Evolutionary conservation across 768 basidiomycete species (phyloP), one percentile per base, ranked within the genome.

Genomic region (Chalciporus pseudorubinellus): DNA sequence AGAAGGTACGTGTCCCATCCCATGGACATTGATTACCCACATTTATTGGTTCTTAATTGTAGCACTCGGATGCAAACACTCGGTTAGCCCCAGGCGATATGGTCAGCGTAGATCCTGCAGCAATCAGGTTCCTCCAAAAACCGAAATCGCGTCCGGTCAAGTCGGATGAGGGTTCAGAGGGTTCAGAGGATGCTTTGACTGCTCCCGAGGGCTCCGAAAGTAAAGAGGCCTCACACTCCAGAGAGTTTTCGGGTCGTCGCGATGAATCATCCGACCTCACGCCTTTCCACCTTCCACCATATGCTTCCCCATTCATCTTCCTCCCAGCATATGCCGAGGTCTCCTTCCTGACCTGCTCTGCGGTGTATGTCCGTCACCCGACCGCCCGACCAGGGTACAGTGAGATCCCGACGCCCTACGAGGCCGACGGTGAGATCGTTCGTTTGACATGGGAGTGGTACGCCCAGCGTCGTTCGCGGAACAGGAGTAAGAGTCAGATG

Each of bases 381-480:
- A 97, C 95, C 0, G 97, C 95, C 0, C 83, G 93, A n/a, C 92
- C 94, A 0, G 90, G 90, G 6, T 94, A 95, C 72, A 91, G 88
- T 14, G 97, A 99, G 70, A 88, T 99, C 33, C 92, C 95, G 6
- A 91, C 90, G 4, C 97, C 97, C 3, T 98, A 89, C 69, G 92
- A 95, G 56, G 94, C 97, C 0, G 95, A 97, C 62, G 97, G 97
- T 16, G 90, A 95, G 57, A 77, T 97, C 12, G 80, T 98, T 54
- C 85, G 92, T 51, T 80, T 92, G 51, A 87, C 92, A 3, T 99
- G 97, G 97, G 95, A 95, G 71, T 98, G 92, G 91, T 97, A 93
- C 62, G 78, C 84, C 53, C 77, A 83, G 68, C 74, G 81, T 45
- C 77, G 89, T 22, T 82, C 88, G 3, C 71, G 87, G 57, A 76